Base-by-base conservation (phyloP, 129 eudicot species). In the Lactuca sativa region DNA sequence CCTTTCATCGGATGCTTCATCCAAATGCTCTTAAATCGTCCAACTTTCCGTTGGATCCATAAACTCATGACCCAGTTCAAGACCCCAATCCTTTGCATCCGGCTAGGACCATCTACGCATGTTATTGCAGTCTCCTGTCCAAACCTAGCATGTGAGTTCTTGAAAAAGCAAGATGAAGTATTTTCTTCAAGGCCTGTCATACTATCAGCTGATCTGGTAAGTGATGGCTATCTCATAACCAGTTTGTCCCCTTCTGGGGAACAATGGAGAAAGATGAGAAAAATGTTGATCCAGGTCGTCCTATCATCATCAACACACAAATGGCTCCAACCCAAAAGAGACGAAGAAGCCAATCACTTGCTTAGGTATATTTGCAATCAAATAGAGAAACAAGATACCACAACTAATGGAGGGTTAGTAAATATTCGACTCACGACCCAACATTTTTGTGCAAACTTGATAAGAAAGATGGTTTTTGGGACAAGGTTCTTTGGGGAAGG, bases 281-380 rank as follows among this genome's bases (percentile, higher is more conserved):
- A 59, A 44, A n/a, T 73, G 12, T 9, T 76, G 13, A 13, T 32
- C 41, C 49, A 54, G 9, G 67, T 67, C 0, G 25, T 81, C 5
- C 63, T 81, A 10, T 56, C 82, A 4, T 52, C 36, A 2, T 25
- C 72, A 0, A 36, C 21, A 47, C 48, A 66, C 55, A 53, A 56
- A 3, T 76, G 78, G 78, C 15, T 66, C 0, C 75, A 58, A 4
- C 34, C 48, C 0, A 81, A 76, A 52, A 53, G 85, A 34, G 52
- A 34, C 8, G 76, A 81, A 56, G 82, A 81, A 72, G 85, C 82
- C 4, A 71, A 81, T 60, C 64, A 81, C 59, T 73, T 81, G 18
- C 67, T 76, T 40, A 38, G 38, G 3, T 76, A 64, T 21, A 55
- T 77, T 3, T 65, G 55, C 52, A 64, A 32, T 34, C 41, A 59